These are phyloP conservation scores for Fragilaria crotonensis DNA, from an alignment of 108 stramenopile species.

Conservation along the genomic window DNA sequence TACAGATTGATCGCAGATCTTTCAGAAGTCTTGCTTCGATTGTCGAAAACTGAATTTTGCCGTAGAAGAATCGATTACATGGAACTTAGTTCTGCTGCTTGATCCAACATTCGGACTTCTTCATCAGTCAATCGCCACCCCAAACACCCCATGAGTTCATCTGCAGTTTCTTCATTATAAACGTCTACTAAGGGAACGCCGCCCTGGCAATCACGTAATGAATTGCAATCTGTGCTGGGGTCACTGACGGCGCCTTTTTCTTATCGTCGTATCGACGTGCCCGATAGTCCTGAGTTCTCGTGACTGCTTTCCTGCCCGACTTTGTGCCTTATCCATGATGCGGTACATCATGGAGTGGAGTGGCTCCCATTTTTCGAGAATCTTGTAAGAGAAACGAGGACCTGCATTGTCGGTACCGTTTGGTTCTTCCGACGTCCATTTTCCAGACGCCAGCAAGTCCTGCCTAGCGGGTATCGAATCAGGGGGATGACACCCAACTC, in stretches of 20 bases:
- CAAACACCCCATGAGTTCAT: conserved; percentile 70
- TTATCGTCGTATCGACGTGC: neutral
- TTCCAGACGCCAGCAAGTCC: conserved; percentile 63
- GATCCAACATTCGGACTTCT: conserved; percentile 73
- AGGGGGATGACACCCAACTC: conserved; percentile 69
- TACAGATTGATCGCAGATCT: no score
- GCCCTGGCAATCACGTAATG: conserved; percentile 81
- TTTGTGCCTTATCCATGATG: conserved; percentile 46
- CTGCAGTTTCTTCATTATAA: conserved; percentile 54
- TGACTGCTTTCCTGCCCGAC: conserved; percentile 32
- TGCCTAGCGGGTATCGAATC: conserved; percentile 61
- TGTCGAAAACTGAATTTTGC: neutral
- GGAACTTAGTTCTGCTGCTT: conserved; percentile 26
- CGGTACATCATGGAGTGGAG: conserved; percentile 52
- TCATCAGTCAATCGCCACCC: conserved; percentile 77
- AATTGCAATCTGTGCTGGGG: conserved; percentile 76
- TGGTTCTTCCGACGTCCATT: conserved; percentile 73
- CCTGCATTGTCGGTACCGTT: conserved; percentile 53
- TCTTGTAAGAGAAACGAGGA: conserved; percentile 46
- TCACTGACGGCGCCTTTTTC: conserved; percentile 15
- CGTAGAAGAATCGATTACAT: neutral
- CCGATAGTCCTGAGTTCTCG: conserved; percentile 15
- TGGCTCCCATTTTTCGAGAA: conserved; percentile 61
- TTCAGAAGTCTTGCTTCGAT: no score
- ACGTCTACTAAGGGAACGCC: conserved; percentile 74